A percentile compares a stretch with the other conserved stretches of the same genome.
Conservation (phyloP, 106 monocot genomes). For the Alisma plantagoaquatica region DNA sequence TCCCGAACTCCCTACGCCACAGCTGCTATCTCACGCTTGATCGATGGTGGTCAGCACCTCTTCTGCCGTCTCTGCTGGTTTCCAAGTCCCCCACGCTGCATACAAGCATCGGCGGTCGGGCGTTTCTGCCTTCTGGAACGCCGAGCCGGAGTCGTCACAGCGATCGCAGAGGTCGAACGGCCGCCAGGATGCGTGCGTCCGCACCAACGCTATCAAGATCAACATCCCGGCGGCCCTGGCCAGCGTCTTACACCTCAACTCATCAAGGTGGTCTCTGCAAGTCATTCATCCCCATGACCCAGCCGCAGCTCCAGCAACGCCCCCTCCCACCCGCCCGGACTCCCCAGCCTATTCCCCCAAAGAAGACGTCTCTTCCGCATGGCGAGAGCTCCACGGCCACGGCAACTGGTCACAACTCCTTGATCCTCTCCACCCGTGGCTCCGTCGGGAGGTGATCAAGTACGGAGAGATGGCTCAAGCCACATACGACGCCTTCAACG, state of each 20-base stretch:
- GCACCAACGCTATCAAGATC: too few species aligned
- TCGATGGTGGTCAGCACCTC: too few species aligned
- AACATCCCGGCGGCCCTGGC: constrained; percentile 16
- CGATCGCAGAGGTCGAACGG: too few species aligned
- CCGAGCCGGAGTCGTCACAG: too few species aligned
- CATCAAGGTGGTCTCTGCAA: too few species aligned
- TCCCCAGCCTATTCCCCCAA: constrained; percentile 29
- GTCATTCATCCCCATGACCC: not conserved
- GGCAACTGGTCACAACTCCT: constrained; percentile 43
- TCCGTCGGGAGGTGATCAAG: constrained; percentile 59
- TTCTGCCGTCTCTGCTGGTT: too few species aligned
- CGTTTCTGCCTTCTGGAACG: too few species aligned
- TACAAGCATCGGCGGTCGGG: too few species aligned
- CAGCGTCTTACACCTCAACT: constrained; percentile 20
- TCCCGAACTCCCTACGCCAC: too few species aligned
- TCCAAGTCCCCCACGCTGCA: too few species aligned
- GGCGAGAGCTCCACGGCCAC: constrained; percentile 29
- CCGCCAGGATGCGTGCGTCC: too few species aligned
- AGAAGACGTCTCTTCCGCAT: constrained; percentile 44
- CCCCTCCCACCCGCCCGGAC: not conserved
- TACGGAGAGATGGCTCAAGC: constrained; percentile 75
- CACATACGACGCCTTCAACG: constrained; percentile 77
- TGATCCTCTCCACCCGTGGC: constrained; percentile 56
- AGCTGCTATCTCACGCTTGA: too few species aligned
- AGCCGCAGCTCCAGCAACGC: not conserved